These are phyloP conservation scores for Ceratobasidium sp. DNA, from an alignment of 1,284 basidiomycete species.

Conservation along the genomic window DNA sequence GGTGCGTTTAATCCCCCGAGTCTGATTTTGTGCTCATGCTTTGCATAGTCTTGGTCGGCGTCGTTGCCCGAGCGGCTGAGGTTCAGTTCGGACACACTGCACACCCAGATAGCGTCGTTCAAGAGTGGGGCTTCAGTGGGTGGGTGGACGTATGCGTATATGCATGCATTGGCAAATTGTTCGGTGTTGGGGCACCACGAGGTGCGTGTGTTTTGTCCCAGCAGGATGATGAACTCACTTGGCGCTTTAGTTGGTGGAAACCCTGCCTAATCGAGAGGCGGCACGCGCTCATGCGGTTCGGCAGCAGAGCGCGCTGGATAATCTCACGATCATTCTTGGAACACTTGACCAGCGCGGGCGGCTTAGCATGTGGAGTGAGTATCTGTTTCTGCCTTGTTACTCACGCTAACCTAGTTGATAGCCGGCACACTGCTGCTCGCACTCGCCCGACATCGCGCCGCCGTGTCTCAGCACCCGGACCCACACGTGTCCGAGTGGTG, in stretches of 20 bases:
- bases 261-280: slow-evolving; percentile 30
- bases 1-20: slow-evolving; percentile 40
- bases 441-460: slow-evolving; percentile 35
- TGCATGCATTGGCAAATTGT: slow-evolving; percentile 77
- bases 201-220: slow-evolving; percentile 60
- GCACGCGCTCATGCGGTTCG: slow-evolving; percentile 38
- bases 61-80: slow-evolving; percentile 74
- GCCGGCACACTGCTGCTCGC: slow-evolving; percentile 37
- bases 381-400: neutral
- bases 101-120: slow-evolving; percentile 78
- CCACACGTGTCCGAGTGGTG: slow-evolving; percentile 47
- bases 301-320: slow-evolving; percentile 62
- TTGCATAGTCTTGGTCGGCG: slow-evolving; percentile 63
- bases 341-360: slow-evolving; percentile 73
- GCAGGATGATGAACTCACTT: neutral
- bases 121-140: slow-evolving; percentile 77
- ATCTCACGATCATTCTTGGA: slow-evolving; percentile 69
- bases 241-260: slow-evolving; percentile 27
- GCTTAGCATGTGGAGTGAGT: slow-evolving; percentile 75
- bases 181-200: slow-evolving; percentile 71
- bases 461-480: slow-evolving; percentile 33
- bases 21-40: neutral
- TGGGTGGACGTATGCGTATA: slow-evolving; percentile 80
- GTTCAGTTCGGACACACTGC: slow-evolving; percentile 73
- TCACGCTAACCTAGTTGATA: neutral